Evolutionary conservation across 345 rosid genomes (phyloP).

Genomic region (Rhodomyrtus tomentosa): DNA sequence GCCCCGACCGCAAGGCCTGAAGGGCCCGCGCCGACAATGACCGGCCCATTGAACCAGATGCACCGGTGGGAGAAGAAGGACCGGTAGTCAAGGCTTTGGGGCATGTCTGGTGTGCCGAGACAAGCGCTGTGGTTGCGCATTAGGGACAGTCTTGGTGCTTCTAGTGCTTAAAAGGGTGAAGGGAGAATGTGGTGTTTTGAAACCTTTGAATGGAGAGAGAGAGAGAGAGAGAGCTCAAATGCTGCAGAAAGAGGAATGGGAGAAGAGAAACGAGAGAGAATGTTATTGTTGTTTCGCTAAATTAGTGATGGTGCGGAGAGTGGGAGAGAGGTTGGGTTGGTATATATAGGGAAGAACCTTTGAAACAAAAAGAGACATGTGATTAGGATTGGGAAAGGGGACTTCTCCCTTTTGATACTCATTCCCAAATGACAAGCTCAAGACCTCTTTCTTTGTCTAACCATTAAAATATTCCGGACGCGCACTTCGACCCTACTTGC

Average conservation of each 20-base stretch:
- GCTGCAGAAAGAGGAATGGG: background rate
- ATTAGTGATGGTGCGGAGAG: background rate
- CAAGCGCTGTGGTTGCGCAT: constrained; percentile 16
- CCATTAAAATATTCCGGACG: background rate
- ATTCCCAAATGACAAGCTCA: background rate
- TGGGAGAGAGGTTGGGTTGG: background rate
- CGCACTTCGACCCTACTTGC: background rate
- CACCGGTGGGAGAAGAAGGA: constrained; percentile 33
- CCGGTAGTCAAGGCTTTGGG: constrained; percentile 11
- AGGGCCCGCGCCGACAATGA: constrained; percentile 85
- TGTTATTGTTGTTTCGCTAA: background rate
- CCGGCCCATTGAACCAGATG: constrained; percentile 83
- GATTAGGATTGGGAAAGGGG: background rate
- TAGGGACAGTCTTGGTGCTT: background rate
- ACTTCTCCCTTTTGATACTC: background rate
- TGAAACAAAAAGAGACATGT: background rate
- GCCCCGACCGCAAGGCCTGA: constrained; percentile 70
- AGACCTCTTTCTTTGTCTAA: background rate
- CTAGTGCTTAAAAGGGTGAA: background rate
- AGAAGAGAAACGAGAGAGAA: background rate
- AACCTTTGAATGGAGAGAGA: background rate
- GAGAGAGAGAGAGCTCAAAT: background rate
- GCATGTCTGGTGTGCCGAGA: constrained; percentile 34
- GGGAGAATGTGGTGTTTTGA: background rate
- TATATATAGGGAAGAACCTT: background rate